A percentile compares a stretch with the other conserved stretches of the same genome.
phyloP scores from a whole-genome alignment of 306 rosid genomes.

The Psophocarpus tetragonolobus region DNA sequence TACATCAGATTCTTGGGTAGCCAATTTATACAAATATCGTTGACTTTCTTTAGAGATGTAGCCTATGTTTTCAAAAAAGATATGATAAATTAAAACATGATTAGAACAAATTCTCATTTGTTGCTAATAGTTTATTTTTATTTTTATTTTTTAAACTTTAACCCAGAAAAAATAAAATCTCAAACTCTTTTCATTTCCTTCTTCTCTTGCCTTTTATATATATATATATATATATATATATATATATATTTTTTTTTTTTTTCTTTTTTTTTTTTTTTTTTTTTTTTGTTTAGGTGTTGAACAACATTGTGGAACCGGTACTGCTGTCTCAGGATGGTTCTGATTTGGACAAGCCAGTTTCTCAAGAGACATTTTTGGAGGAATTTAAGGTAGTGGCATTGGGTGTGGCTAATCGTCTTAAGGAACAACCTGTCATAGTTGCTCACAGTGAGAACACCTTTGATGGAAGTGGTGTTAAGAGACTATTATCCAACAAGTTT shows the following conservation, averaged over 20 bases:
- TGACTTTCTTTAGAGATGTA: conserved; percentile 1
- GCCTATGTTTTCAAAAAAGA: background rate
- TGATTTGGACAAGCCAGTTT: conserved; percentile 52
- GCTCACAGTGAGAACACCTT: conserved; percentile 90
- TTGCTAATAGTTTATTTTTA: background rate
- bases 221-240: no score
- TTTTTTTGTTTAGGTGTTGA: conserved; percentile 53
- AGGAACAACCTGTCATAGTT: conserved; percentile 58
- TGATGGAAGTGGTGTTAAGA: conserved; percentile 78
- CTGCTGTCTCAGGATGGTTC: conserved; percentile 46
- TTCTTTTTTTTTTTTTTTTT: no score
- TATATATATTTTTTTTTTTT: no score
- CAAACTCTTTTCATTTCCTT: background rate
- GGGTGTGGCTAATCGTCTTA: conserved; percentile 27
- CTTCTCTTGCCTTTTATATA: background rate
- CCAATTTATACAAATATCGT: background rate
- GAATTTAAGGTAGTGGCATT: conserved; percentile 74
- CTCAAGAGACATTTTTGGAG: conserved; percentile 70
- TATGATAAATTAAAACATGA: background rate
- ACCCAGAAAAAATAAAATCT: background rate
- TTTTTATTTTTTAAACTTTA: background rate
- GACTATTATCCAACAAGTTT: conserved; percentile 83
- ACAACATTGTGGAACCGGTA: conserved; percentile 64
- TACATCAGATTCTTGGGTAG: conserved; percentile 90
- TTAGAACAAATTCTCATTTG: background rate